These are phyloP conservation scores for Mycena amicta DNA, from an alignment of 768 basidiomycete genomes.

Conservation along the genomic window DNA sequence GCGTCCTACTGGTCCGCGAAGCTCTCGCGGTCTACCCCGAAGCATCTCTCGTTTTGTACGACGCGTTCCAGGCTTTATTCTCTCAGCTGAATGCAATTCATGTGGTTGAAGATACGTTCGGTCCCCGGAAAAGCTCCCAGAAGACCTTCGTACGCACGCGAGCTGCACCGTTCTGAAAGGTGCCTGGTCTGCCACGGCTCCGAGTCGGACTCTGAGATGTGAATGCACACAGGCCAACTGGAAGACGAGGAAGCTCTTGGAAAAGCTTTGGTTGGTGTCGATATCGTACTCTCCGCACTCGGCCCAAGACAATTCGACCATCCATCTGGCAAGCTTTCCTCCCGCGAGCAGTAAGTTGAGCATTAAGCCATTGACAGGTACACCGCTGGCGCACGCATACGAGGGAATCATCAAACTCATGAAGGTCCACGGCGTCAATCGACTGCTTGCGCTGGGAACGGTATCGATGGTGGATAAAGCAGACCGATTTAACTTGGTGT, in stretches of 20 bases:
- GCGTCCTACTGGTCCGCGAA: constrained; percentile 59
- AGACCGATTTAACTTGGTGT: constrained; percentile 51
- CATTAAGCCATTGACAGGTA: too few species aligned
- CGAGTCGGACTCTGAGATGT: neutral
- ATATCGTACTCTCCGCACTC: constrained; percentile 68
- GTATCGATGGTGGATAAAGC: constrained; percentile 61
- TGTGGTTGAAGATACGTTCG: constrained; percentile 34
- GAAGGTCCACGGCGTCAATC: constrained; percentile 51
- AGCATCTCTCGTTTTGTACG: constrained; percentile 54
- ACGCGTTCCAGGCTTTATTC: too few species aligned
- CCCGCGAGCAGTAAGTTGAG: too few species aligned
- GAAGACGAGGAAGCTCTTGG: constrained; percentile 51
- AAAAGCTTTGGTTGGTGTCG: constrained; percentile 55
- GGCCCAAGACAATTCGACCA: constrained; percentile 44
- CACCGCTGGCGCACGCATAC: constrained; percentile 68
- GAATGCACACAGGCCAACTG: constrained; percentile 44
- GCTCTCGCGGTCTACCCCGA: constrained; percentile 44
- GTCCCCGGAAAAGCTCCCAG: constrained; percentile 63
- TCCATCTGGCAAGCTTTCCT: constrained; percentile 18
- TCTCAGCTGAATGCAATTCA: neutral
- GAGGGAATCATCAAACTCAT: constrained; percentile 56
- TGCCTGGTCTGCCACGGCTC: neutral
- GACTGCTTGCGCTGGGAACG: constrained; percentile 70
- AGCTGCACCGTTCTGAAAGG: constrained; percentile 49
- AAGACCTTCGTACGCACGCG: constrained; percentile 46